Evolutionary conservation across 805 yeast genomes (phyloP).

Genomic region (Candida incommunis): DNA sequence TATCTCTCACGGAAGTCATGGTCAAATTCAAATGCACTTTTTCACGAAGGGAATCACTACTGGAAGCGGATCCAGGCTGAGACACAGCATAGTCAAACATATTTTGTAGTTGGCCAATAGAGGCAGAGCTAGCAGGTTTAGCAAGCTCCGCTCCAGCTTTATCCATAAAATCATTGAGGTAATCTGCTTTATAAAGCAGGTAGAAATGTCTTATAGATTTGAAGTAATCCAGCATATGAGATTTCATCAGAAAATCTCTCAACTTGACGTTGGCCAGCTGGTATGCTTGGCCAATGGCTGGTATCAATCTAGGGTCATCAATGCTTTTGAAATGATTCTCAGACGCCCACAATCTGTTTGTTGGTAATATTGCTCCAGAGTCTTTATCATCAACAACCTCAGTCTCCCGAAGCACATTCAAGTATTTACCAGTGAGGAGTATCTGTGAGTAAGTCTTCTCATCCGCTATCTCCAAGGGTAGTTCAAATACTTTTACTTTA

Average conservation of each 20-base stretch:
- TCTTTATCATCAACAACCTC: constrained; percentile 26
- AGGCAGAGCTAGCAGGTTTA: constrained; percentile 21
- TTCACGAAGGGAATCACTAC: constrained; percentile 22
- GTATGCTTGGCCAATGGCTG: constrained; percentile 48
- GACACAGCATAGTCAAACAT: constrained; percentile 24
- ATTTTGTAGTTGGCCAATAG: constrained; percentile 21
- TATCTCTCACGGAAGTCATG: constrained; percentile 19
- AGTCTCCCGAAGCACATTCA: constrained; percentile 57
- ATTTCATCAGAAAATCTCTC: constrained; percentile 41
- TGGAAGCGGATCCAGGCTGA: constrained; percentile 26
- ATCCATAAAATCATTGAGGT: constrained; percentile 39
- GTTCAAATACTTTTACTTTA: constrained; percentile 58
- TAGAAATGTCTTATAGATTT: constrained; percentile 40
- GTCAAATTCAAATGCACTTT: constrained; percentile 21
- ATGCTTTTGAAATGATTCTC: constrained; percentile 18
- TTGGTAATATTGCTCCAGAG: constrained; percentile 2
- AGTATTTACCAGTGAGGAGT: constrained; percentile 69
- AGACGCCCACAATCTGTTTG: constrained; percentile 11
- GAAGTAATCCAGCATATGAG: constrained; percentile 40
- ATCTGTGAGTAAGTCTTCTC: constrained; percentile 46
- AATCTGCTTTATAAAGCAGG: constrained; percentile 37
- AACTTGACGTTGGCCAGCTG: constrained; percentile 50
- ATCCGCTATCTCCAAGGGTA: constrained; percentile 48
- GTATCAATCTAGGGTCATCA: constrained; percentile 33
- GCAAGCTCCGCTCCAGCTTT: constrained; percentile 38